Evolutionary conservation across 2,329 filamentous ascomycete species (phyloP), one percentile per base, ranked within the genome.

Genomic region (Fusarium sp.): DNA sequence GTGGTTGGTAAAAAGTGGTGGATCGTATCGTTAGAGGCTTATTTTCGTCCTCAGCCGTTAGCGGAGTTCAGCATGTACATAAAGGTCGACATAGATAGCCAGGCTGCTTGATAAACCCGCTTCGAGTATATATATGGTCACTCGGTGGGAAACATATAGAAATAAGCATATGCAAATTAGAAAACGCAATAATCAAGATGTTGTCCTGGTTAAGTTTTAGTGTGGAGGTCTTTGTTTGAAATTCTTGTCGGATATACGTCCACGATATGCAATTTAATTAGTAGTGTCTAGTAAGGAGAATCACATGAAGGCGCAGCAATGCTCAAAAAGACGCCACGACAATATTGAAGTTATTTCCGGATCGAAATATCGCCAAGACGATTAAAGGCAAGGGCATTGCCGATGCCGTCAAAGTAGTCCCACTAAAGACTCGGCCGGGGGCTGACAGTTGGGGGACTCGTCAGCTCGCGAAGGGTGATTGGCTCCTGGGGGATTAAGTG

Each of bases 391-490:
- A 32, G 23, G 46, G 27, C 27, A 51, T 63, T 72, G 70, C 70
- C 70, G 67, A 67, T 46, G 51, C 47, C 44, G 51, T 27, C 40
- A 45, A 48, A 63, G 9, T 10, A 30, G 9, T 53, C 57, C 68
- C 68, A 60, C 47, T 45, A n/a, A 50, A 43, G 41, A 56, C 20
- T 32, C 39, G 39, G 51, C 48, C 17, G 37, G 65, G 33, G 71
- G 61, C 58, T 67, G 68, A 67, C 61, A 57, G 64, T 62, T 64
- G 71, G 73, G 27, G 9, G 27, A 75, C 76, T 79, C 77, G 77
- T 79, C 74, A 79, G 75, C 77, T 75, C 45, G 44, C 62, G 51
- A 49, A 33, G 40, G 39, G 49, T 74, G 64, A 78, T 79, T 79
- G 77, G 73, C 54, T 50, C 19, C 19, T 25, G 37, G 27, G 25